Conservation (phyloP, 2,329 filamentous ascomycete genomes). For the Metarhizium brunneum region DNA sequence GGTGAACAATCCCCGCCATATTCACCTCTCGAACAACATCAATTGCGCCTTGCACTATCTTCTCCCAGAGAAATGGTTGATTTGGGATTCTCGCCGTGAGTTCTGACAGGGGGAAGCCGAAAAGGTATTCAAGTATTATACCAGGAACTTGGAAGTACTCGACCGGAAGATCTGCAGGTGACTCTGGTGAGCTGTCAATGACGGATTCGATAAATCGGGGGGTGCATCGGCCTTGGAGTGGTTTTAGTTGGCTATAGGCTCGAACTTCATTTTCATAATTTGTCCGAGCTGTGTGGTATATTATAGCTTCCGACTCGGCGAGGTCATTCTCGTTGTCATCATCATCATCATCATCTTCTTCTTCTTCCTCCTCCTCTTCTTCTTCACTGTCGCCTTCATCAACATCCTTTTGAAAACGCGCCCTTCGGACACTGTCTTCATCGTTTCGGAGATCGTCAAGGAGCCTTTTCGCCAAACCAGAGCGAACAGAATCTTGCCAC, state of each 20-base stretch:
- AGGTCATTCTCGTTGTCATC: slow-evolving; percentile 2
- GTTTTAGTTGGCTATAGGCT: slow-evolving; percentile 5
- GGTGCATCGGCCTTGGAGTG: slow-evolving; percentile 5
- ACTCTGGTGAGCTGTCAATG: not conserved
- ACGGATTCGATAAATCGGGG: slow-evolving; percentile 5
- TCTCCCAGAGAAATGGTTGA: not conserved
- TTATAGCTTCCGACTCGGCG: slow-evolving; percentile 6
- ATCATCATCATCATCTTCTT: not conserved
- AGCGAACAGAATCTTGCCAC: slow-evolving; percentile 7
- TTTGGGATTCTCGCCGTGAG: slow-evolving; percentile 3
- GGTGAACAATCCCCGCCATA: slow-evolving; percentile 5
- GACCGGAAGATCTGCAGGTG: slow-evolving; percentile 5
- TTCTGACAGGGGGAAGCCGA: slow-evolving; percentile 5
- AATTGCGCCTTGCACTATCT: not conserved
- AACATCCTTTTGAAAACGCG: slow-evolving; percentile 1
- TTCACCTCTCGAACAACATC: slow-evolving; percentile 4
- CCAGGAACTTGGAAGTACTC: slow-evolving; percentile 3
- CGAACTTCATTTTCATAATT: slow-evolving; percentile 5
- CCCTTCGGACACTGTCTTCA: not conserved
- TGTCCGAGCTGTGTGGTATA: slow-evolving; percentile 3
- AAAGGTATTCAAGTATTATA: slow-evolving; percentile 5
- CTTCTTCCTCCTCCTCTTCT: slow-evolving; percentile 3
- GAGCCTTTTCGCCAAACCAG: slow-evolving; percentile 5
- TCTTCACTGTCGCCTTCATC: not conserved
- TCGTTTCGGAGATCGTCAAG: slow-evolving; percentile 3